Conservation (phyloP, 257 asterid genomes). For the Leptodermis oblonga region DNA sequence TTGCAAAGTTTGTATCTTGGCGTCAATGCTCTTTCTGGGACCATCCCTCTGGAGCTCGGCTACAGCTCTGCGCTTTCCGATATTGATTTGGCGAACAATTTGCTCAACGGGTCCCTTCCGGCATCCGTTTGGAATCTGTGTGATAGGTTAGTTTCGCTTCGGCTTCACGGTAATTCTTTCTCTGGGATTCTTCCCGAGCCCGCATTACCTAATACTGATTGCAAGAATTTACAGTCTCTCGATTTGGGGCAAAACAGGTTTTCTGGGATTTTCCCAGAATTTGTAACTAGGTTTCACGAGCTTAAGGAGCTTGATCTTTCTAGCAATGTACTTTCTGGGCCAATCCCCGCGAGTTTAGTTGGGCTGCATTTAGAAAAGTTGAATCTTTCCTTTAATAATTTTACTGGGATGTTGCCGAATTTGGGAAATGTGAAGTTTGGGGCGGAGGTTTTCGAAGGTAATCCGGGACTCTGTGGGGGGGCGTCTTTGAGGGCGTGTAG, state of each 20-base stretch:
- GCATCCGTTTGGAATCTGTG: slow-evolving; percentile 93
- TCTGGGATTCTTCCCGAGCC: slow-evolving; percentile 80
- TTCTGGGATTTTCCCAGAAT: slow-evolving; percentile 71
- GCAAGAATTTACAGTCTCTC: slow-evolving; percentile 61
- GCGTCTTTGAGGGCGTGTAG: slow-evolving; percentile 57
- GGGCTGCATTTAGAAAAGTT: slow-evolving; percentile 57
- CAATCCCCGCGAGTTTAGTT: slow-evolving; percentile 49
- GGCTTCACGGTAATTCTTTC: slow-evolving; percentile 67
- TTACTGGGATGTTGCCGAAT: slow-evolving; percentile 78
- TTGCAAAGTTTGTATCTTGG: slow-evolving; percentile 69
- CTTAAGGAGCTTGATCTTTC: slow-evolving; percentile 79
- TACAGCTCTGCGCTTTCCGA: slow-evolving; percentile 70
- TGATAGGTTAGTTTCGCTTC: slow-evolving; percentile 60
- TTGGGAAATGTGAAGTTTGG: slow-evolving; percentile 69
- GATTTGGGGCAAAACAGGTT: slow-evolving; percentile 77
- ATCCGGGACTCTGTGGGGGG: slow-evolving; percentile 84
- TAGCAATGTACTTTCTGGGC: slow-evolving; percentile 56
- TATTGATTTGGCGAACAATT: slow-evolving; percentile 73
- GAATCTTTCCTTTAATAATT: slow-evolving; percentile 91
- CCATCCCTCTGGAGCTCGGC: slow-evolving; percentile 86
- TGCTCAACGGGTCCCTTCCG: slow-evolving; percentile 65
- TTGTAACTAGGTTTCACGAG: slow-evolving; percentile 44
- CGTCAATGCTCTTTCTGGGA: slow-evolving; percentile 64
- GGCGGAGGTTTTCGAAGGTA: slow-evolving; percentile 70
- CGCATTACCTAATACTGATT: slow-evolving; percentile 66